Conservation (phyloP, 805 yeast species). For the Candida koratica region DNA sequence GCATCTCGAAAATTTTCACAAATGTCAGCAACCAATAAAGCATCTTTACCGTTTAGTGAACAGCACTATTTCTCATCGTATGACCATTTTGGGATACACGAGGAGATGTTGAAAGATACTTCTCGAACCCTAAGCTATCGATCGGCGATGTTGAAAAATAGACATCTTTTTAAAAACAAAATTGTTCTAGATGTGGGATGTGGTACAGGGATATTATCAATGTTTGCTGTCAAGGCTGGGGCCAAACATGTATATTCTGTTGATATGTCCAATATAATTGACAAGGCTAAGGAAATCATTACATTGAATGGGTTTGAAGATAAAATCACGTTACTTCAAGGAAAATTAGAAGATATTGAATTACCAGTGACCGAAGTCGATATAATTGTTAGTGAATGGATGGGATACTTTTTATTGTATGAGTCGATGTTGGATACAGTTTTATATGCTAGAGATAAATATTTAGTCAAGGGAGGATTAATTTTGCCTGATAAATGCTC, state of each 20-base stretch:
- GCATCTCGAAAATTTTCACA: conserved; percentile 3
- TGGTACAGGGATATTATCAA: conserved; percentile 95
- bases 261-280: conserved; percentile 94
- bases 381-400: conserved; percentile 96
- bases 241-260: conserved; percentile 97
- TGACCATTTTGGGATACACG: conserved; percentile 97
- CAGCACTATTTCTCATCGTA: conserved; percentile 94
- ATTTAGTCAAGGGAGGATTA: conserved; percentile 76
- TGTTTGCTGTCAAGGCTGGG: conserved; percentile 99
- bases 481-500: conserved; percentile 93
- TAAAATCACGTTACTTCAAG: conserved; percentile 82
- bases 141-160: conserved; percentile 87
- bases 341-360: conserved; percentile 88
- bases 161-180: conserved; percentile 85
- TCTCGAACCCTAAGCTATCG: conserved; percentile 90
- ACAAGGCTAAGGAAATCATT: conserved; percentile 89
- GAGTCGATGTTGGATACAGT: conserved; percentile 99
- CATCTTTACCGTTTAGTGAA: conserved; percentile 63
- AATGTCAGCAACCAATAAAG: conserved; percentile 64
- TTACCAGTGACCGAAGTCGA: conserved; percentile 88
- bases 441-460: conserved; percentile 87
- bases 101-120: conserved; percentile 96
- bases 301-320: conserved; percentile 78
- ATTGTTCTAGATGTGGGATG: conserved; percentile 97
- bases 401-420: conserved; percentile 95